A percentile compares a stretch with the other conserved stretches of the same genome.
These are phyloP conservation scores for Pseudopediastrum boryanum DNA, from an alignment of 139 green algal species.

Conservation along the genomic window DNA sequence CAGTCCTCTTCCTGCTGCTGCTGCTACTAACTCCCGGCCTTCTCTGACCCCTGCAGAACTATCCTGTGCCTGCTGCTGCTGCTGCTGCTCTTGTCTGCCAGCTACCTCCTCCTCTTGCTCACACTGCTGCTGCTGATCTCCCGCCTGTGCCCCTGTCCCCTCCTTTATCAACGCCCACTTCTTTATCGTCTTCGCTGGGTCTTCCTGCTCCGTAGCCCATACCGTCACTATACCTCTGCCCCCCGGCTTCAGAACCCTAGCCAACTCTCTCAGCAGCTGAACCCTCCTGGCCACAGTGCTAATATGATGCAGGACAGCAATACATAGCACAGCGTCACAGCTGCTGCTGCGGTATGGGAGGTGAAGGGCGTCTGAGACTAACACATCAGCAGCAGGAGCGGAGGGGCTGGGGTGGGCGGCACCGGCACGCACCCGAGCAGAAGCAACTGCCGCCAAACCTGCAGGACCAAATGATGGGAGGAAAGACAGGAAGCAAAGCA, in stretches of 20 bases:
- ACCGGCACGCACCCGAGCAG: conserved; percentile 41
- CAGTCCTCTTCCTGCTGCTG: conserved; percentile 25
- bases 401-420: not conserved
- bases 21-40: not conserved
- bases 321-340: conserved; percentile 92
- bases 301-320: conserved; percentile 97
- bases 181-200: conserved; percentile 79
- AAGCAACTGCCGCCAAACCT: conserved; percentile 60
- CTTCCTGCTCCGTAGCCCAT: conserved; percentile 94
- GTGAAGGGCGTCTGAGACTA: conserved; percentile 80
- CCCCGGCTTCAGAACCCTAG: conserved; percentile 70
- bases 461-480: conserved; percentile 12
- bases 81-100: not conserved
- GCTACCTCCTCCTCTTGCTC: not conserved
- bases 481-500: not conserved
- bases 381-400: conserved; percentile 69
- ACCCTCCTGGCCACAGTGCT: conserved; percentile 66
- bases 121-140: conserved; percentile 10
- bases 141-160: not conserved
- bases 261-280: conserved; percentile 77
- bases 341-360: conserved; percentile 73
- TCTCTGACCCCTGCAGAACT: not conserved
- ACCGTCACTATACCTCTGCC: conserved; percentile 85
- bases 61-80: conserved; percentile 37
- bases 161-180: conserved; percentile 82